These are phyloP conservation scores for Eucalyptus curtisii DNA, from an alignment of 345 rosid species.

Conservation along the genomic window DNA sequence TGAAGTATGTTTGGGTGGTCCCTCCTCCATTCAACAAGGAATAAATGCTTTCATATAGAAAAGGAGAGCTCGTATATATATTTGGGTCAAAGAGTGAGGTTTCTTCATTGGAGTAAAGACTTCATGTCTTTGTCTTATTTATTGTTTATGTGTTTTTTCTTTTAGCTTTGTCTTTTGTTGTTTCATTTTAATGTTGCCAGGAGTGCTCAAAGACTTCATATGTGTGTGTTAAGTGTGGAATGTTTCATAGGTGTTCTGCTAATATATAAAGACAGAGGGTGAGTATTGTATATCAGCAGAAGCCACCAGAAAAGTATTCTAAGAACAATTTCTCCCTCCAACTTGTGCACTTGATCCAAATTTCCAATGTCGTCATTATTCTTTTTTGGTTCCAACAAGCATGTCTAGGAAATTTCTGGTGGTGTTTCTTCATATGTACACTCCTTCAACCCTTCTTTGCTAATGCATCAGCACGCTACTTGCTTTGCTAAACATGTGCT, in stretches of 20 bases:
- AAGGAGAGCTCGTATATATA: background rate
- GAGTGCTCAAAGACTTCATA: background rate
- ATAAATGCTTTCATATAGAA: background rate
- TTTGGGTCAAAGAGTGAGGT: background rate
- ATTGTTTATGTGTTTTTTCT: background rate
- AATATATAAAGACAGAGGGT: too few relatives aligned
- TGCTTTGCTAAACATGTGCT: background rate
- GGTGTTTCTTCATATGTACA: background rate
- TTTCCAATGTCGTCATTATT: background rate
- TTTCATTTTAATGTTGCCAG: background rate
- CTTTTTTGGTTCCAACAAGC: background rate
- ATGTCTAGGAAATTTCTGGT: background rate
- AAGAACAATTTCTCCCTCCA: background rate
- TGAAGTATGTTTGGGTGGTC: background rate
- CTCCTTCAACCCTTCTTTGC: too few relatives aligned
- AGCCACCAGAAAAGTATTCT: too few relatives aligned
- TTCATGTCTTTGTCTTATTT: background rate
- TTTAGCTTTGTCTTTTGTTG: background rate
- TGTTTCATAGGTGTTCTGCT: background rate
- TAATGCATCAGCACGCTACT: background rate
- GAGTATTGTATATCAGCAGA: too few relatives aligned
- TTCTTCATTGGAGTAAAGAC: background rate
- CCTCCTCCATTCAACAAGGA: background rate
- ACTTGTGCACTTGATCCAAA: background rate
- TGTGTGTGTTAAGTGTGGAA: background rate